Evolutionary conservation across 257 asterid species (phyloP), one percentile per base, ranked within the genome.

Genomic region (Scutellaria baicalensis): DNA sequence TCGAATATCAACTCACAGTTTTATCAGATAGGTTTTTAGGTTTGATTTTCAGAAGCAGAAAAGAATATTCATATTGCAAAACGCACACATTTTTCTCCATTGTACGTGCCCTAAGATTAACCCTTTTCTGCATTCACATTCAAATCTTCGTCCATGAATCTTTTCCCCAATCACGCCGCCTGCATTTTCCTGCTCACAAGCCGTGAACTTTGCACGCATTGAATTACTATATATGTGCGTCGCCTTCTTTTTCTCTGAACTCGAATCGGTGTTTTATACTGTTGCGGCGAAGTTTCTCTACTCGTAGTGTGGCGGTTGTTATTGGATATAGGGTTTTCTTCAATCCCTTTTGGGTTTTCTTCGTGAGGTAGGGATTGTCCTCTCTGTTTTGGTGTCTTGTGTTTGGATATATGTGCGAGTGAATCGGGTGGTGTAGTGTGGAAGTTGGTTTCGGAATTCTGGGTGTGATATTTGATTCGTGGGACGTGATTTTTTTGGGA

Each of bases 321-420:
- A 75, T 57, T 44, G 80, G 73, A 84, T 79, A 74, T 87, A 77
- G 89, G 86, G 88, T 77, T 85, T 77, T 77, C 16, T 56, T 55
- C 73, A 74, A 79, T 80, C 68, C 76, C 70, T 66, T 66, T 72
- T 33, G 44, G 77, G 67, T 20, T 9, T 42, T 57, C 20, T 67
- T 17, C 17, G 10, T 13, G 57, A 69, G 77, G 74, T 75, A 71
- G 75, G 74, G 72, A 72, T 77, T 14, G 66, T 59, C 33, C 6
- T 31, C 40, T 7, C 21, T 40, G 31, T 66, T 23, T 42, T 21
- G 14, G 12, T 43, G 27, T 64, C 65, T 17, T 36, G 7, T 35
- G 40, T 66, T 66, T 5, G 8, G 48, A 39, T 57, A 20, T 35
- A 5, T 18, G 45, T 44, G 35, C 23, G 33, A 55, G 66, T 55